Conservation (phyloP, 1,284 basidiomycete genomes). For the Phellopilus nigrolimitatus region DNA sequence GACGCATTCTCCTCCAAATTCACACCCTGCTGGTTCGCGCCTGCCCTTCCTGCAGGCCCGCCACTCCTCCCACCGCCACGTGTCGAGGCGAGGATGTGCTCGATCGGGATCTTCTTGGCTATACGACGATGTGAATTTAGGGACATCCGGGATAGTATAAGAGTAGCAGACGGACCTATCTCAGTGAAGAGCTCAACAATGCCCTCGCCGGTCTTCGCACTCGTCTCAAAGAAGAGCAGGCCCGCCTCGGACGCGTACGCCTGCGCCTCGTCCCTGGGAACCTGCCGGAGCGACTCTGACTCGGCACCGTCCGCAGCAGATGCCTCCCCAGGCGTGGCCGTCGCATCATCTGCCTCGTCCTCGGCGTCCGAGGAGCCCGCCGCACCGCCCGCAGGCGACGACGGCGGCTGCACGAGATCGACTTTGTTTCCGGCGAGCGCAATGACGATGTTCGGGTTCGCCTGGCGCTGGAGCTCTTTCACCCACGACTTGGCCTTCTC, state of each 20-base stretch:
- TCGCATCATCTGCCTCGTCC: conserved; percentile 81
- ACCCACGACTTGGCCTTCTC: conserved; percentile 99
- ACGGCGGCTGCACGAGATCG: conserved; percentile 81
- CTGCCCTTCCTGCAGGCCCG: conserved; percentile 48
- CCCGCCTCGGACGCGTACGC: conserved; percentile 94
- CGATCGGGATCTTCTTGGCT: conserved; percentile 97
- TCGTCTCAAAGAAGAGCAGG: conserved; percentile 95
- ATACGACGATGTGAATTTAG: conserved; percentile 20
- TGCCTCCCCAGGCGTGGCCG: conserved; percentile 75
- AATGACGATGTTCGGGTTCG: conserved; percentile 98
- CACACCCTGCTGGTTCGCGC: conserved; percentile 50
- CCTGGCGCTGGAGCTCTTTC: conserved; percentile 98
- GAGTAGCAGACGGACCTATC: conserved; percentile 67
- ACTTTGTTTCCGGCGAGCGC: conserved; percentile 95
- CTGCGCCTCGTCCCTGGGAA: conserved; percentile 90
- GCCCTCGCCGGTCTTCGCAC: conserved; percentile 96
- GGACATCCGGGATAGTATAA: conserved; percentile 10
- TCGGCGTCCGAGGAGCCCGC: conserved; percentile 59
- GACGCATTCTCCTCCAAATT: conserved; percentile 68
- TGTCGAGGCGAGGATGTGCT: conserved; percentile 81
- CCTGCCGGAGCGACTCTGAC: conserved; percentile 76
- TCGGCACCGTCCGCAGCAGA: conserved; percentile 50
- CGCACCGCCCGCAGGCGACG: conserved; percentile 44
- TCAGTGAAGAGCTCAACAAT: conserved; percentile 98
- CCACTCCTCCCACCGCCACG: conserved; percentile 61